Evolutionary conservation across 2,329 filamentous ascomycete genomes (phyloP).

Genomic region (Ophiostoma pallidulum): DNA sequence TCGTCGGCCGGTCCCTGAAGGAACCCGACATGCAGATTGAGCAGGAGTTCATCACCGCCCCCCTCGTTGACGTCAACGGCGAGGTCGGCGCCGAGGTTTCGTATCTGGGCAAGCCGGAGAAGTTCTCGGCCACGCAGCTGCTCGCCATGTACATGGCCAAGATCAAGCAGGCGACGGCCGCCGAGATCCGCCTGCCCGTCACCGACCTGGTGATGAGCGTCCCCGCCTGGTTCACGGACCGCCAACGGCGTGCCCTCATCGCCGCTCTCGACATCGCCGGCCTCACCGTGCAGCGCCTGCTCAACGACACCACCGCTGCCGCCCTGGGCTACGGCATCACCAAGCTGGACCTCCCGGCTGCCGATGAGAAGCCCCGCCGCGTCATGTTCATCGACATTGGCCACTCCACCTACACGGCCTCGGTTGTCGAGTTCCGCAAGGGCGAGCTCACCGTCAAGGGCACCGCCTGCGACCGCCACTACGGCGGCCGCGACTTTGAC

Average conservation of each 20-base stretch:
- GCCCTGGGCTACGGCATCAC: conserved; percentile 97
- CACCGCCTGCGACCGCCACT: conserved; percentile 88
- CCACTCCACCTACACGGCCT: conserved; percentile 90
- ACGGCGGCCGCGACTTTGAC: conserved; percentile 96
- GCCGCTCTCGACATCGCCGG: conserved; percentile 91
- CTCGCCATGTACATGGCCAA: conserved; percentile 93
- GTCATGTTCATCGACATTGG: conserved; percentile 92
- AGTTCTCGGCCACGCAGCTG: conserved; percentile 89
- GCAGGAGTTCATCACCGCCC: conserved; percentile 80
- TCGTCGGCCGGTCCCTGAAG: conserved; percentile 74
- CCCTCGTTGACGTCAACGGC: conserved; percentile 82
- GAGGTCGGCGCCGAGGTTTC: conserved; percentile 90
- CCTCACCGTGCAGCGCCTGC: conserved; percentile 82
- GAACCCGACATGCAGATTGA: conserved; percentile 92
- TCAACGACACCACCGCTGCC: conserved; percentile 96
- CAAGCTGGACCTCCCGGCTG: conserved; percentile 80
- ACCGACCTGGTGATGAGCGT: conserved; percentile 90
- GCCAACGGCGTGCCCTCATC: conserved; percentile 79
- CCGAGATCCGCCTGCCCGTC: conserved; percentile 83
- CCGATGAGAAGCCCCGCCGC: conserved; percentile 85
- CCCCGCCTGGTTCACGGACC: conserved; percentile 93
- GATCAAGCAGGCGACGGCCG: conserved; percentile 78
- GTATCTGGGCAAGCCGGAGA: conserved; percentile 91
- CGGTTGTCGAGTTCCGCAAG: conserved; percentile 93
- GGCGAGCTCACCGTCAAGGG: conserved; percentile 91